Base-by-base conservation (phyloP, 805 yeast species). In the Zygosaccharomyces siamensis region DNA sequence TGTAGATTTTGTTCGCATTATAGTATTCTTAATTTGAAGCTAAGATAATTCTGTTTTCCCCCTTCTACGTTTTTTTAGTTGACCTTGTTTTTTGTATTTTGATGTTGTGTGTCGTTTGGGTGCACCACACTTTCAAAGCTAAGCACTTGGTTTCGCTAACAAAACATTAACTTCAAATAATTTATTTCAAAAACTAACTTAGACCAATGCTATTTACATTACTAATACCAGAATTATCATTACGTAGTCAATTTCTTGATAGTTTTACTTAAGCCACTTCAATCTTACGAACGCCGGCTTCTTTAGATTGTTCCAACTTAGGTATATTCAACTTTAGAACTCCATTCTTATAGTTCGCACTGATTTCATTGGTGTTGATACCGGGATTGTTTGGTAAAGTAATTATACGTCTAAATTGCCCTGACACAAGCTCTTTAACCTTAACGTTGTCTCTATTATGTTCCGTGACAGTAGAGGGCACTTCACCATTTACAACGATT, bases 331-430 rank as follows among this genome's bases (percentile, higher is more conserved):
- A 61, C 30, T 66, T 61, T 52, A 76, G 63, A 30, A 77, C 70
- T 48, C 81, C 81, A 51, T 75, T 66, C 18, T 68, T 65, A 52
- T 73, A 75, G 42, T 62, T 69, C 26, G 81, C 81, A 53, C 63
- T 68, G 52, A 77, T 72, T 40, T 70, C 65, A 5, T 71, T 73
- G 21, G 71, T 72, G 50, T 73, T 77, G 32, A 76, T 51, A 38
- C 66, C 68, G 7, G 67, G 65, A 20, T 57, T 47, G 1, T 58
- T 55, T 40, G 78, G 78, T 30, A 77, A 61, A 5, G 66, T 61
- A 48, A 76, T 53, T 12, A 67, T 63, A 52, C 79, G 67, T 56
- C 69, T 72, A 55, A 76, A 76, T 32, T 59, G 66, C 49, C 77
- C 77, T 38, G 61, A 56, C 7, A 57, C 52, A 43, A 74, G 58